Base-by-base conservation (phyloP, 352 stramenopile genomes). In the Elongisporangium undulatum region DNA sequence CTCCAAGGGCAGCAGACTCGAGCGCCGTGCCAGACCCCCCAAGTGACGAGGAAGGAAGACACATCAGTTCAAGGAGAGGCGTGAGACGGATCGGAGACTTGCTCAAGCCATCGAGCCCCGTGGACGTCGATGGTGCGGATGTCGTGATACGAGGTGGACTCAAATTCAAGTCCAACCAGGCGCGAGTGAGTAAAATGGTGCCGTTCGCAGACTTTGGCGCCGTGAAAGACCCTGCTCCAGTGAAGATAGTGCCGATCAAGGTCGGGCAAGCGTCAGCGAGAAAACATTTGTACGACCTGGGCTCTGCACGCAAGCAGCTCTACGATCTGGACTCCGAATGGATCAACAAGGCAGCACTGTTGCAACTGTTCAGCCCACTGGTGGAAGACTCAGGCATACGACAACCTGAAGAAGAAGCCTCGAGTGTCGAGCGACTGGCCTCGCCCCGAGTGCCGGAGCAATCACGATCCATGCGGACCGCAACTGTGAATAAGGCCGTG, bases 141-240 rank as follows among this genome's bases (percentile, higher is more conserved):
- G 34, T 45, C 9, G 34, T 45, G 34, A 45, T 10, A 1, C 34
- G 34, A 45, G 34, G 34, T 1, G 13, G 34, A 45, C 10, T 45
- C 12, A 1, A 9, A 17, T 45, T 45, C 13, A 15, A 45, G 17
- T 45, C 34, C 34, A 45, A 17, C 4, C 34, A 45, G 13, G 1
- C 34, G 7, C 16, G 12, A 23, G 45, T 50, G 1, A 61, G 56
- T 13, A 38, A 49, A 20, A 21, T 61, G 21, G 17, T 55, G 12
- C 56, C 56, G 48, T 61, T 61, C 13, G 26, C 56, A 15, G 56
- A 61, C 48, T 55, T 49, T 49, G 9, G 20, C 1, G 2, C 29
- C n/a, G 20, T 5, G 21, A 29, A 19, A n/a, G 19, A 26, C 16
- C 6, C 17, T 1, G 23, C 45, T 17, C 19, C 8, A 56, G 50